Evolutionary conservation across 305 asterid genomes (phyloP).

Genomic region (Fraxinus nigra): DNA sequence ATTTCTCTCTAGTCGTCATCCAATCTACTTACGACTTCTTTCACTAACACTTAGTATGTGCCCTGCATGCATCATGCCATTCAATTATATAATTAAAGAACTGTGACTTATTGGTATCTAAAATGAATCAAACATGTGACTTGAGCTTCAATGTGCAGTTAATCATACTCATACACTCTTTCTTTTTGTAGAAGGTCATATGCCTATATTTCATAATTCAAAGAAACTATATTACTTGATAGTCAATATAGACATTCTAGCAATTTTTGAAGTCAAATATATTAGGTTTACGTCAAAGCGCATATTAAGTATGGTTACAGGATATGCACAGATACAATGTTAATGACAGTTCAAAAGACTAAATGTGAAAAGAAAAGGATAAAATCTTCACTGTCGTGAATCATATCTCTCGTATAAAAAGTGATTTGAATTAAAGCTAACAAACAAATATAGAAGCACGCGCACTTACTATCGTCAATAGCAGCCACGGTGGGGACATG

Average conservation of each 20-base stretch:
- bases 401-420: neutral
- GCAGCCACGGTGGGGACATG: neutral
- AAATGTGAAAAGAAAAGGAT: neutral
- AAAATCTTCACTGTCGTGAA: neutral
- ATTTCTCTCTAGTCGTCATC: neutral
- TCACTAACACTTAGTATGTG: neutral
- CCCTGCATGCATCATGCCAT: neutral
- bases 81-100: too few relatives aligned
- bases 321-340: neutral
- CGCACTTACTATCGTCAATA: neutral
- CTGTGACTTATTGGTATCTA: neutral
- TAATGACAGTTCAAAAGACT: neutral
- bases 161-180: neutral
- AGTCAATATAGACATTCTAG: neutral
- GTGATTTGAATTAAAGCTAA: too few relatives aligned
- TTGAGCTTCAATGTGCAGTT: neutral
- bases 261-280: neutral
- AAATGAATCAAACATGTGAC: neutral
- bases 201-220: neutral
- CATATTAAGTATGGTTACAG: neutral
- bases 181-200: neutral
- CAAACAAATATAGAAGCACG: neutral
- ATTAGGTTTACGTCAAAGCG: neutral
- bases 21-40: neutral
- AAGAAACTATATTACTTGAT: neutral